Conservation (phyloP, 179 eudicot genomes). For the Pouteria campechiana region DNA sequence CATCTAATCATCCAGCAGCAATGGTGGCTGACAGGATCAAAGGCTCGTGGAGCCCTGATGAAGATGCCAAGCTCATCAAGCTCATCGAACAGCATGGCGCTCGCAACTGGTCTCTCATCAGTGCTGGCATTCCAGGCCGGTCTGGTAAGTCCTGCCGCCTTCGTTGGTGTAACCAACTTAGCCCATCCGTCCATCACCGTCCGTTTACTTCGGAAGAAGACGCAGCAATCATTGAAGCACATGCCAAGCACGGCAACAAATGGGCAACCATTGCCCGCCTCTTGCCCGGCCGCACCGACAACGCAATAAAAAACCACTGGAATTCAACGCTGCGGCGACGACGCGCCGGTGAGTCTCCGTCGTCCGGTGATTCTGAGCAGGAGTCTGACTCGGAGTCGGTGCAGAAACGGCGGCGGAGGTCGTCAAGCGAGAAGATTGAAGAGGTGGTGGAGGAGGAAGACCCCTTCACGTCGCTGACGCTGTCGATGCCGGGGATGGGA, state of each 20-base stretch:
- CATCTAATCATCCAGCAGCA: too few relatives aligned
- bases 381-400: slow-evolving; percentile 3
- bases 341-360: slow-evolving; percentile 5
- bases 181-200: slow-evolving; percentile 50
- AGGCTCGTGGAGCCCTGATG: slow-evolving; percentile 55
- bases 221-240: slow-evolving; percentile 35
- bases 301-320: slow-evolving; percentile 64
- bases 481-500: slow-evolving; percentile 26
- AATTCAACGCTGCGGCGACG: slow-evolving; percentile 37
- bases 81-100: slow-evolving; percentile 52
- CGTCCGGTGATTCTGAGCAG: neutral
- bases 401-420: neutral
- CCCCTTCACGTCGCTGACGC: slow-evolving; percentile 24
- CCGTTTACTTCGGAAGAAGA: slow-evolving; percentile 45
- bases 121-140: slow-evolving; percentile 43
- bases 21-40: slow-evolving; percentile 23
- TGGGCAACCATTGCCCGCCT: slow-evolving; percentile 60
- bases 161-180: slow-evolving; percentile 62
- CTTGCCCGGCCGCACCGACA: slow-evolving; percentile 57
- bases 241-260: slow-evolving; percentile 38
- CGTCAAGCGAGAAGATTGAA: slow-evolving; percentile 1
- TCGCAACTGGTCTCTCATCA: slow-evolving; percentile 49
- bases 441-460: slow-evolving; percentile 7
- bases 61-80: slow-evolving; percentile 30
- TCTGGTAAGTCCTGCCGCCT: slow-evolving; percentile 57